Base-by-base conservation (phyloP, 2,329 filamentous ascomycete species). In the Sarocladium brachiariae region DNA sequence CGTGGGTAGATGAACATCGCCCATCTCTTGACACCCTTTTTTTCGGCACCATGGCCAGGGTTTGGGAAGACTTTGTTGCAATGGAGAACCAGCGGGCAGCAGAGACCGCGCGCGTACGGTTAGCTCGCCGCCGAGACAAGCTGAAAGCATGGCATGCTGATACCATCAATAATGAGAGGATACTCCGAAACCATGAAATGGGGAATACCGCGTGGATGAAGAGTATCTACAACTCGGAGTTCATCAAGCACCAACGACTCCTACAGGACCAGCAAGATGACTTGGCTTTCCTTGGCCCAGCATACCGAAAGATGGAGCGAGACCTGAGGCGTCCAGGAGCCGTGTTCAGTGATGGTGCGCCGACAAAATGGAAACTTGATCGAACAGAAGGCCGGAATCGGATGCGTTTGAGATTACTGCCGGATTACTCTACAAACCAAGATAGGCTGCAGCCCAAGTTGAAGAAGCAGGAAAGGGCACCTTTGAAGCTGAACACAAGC, bases 231-330 rank as follows among this genome's bases (percentile, higher is more conserved):
- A 84, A 86, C 46, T 89, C 92, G 0, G 93, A 99, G 64, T 86
- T 93, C 57, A 80, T 92, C 62, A 97, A 96, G 64, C 86, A 95
- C 56, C 92, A 97, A 64, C 79, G 93, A 54, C 78, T 88, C 14
- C 70, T 90, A 50, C 93, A 99, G 66, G 95, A 99, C 60, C 89
- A 96, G 60, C 90, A 96, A 59, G 93, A 99, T 62, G 92, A 91
- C 60, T 78, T 88, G 52, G 76, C 78, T 1, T 96, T 89, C 62
- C 78, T 95, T 54, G 80, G 81, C 37, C 82, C 87, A 0, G 78
- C 84, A 1, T 90, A 93, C 63, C 78, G 80, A 4, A 89, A 85
- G 61, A 85, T 97, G 69, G 84, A 92, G 52, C 77, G 84, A 51
- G 85, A 92, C 52, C 71, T 96, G 51, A 80, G 79, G 55, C 81